These are phyloP conservation scores for Chaetomium globosum DNA, from an alignment of 2,329 filamentous ascomycete genomes.

Conservation along the genomic window DNA sequence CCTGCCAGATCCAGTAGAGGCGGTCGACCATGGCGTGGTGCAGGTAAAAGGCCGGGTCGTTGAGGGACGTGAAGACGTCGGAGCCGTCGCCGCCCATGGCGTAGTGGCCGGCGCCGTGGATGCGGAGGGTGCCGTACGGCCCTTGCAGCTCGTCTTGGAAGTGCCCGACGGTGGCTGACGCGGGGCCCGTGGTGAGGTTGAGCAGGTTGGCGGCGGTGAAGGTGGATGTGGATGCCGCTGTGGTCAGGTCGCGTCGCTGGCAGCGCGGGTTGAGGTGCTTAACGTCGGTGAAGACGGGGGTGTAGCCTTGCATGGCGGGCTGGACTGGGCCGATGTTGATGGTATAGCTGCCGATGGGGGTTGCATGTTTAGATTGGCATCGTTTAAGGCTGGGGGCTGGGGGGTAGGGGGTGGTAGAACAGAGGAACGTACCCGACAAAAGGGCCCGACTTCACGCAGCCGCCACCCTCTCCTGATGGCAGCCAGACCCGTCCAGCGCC, in stretches of 20 bases:
- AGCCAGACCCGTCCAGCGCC: conserved; percentile 33
- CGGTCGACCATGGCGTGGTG: conserved; percentile 31
- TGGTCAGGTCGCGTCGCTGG: conserved; percentile 39
- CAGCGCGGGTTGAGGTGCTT: conserved; percentile 43
- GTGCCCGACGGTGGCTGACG: conserved; percentile 18
- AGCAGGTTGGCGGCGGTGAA: conserved; percentile 24
- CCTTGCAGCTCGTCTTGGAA: conserved; percentile 29
- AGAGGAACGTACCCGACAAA: conserved; percentile 41
- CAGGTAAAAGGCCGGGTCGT: conserved; percentile 29
- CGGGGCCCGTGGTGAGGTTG: conserved; percentile 1
- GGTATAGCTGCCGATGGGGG: neutral
- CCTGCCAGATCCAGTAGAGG: conserved; percentile 29
- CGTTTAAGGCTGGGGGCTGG: neutral
- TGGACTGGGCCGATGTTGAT: conserved; percentile 47
- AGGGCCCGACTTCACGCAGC: conserved; percentile 57
- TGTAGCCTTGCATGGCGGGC: conserved; percentile 12
- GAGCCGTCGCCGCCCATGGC: conserved; percentile 43
- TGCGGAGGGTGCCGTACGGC: conserved; percentile 32
- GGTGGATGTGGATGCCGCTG: conserved; percentile 12
- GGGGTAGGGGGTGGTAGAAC: neutral
- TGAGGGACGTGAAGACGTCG: conserved; percentile 35
- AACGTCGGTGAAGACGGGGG: conserved; percentile 37
- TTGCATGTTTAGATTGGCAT: neutral
- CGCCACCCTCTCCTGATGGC: conserved; percentile 55
- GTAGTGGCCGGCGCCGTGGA: conserved; percentile 40